Evolutionary conservation across 192 early-diverging fungal species (phyloP).

Genomic region (Backusella parvicylindrica): DNA sequence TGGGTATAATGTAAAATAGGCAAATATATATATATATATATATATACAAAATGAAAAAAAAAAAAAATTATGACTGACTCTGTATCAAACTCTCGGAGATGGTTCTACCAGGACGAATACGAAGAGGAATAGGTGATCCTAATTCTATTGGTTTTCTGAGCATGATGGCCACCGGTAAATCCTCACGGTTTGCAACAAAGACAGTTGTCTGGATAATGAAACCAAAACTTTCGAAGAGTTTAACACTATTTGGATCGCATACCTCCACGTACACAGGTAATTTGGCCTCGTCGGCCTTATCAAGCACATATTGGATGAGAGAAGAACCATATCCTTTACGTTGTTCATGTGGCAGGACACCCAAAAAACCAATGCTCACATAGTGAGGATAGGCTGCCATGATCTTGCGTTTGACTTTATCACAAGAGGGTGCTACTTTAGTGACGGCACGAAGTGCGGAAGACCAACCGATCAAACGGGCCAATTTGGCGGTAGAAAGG

Average conservation of each 20-base stretch:
- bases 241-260: not conserved
- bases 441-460: constrained; percentile 11
- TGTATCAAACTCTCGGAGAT: constrained; percentile 18
- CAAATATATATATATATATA: not conserved
- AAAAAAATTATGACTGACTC: not conserved
- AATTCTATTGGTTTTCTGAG: not conserved
- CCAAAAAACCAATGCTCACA: constrained; percentile 24
- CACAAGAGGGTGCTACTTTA: not conserved
- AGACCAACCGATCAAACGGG: constrained; percentile 16
- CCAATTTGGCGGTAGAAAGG: constrained; percentile 10
- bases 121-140: constrained; percentile 4
- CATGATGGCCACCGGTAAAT: constrained; percentile 27
- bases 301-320: constrained; percentile 13
- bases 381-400: constrained; percentile 9
- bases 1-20: not conserved
- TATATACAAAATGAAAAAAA: not conserved
- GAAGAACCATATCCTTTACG: constrained; percentile 26
- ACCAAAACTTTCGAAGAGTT: constrained; percentile 29
- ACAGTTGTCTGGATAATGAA: constrained; percentile 13
- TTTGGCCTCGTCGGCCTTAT: constrained; percentile 22
- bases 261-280: constrained; percentile 19
- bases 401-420: not conserved
- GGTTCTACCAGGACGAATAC: constrained; percentile 24
- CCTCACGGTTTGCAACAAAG: not conserved
- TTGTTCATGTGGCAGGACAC: constrained; percentile 26